Evolutionary conservation across 345 rosid genomes (phyloP), one percentile per base, ranked within the genome.

Genomic region (Murraya koenigii): DNA sequence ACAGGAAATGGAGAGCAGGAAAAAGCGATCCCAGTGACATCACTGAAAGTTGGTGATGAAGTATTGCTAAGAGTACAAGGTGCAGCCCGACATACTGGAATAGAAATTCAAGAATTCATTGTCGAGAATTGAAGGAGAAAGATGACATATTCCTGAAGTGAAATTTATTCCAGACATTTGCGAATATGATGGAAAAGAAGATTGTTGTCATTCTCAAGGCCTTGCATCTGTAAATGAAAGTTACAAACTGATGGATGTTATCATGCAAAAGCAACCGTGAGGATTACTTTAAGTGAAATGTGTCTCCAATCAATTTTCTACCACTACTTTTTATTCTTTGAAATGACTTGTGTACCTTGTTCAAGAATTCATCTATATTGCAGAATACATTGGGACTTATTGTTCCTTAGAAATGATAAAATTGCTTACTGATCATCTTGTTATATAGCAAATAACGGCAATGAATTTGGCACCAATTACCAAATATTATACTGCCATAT

Each of bases 61-160:
- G 78, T 90, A 71, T 61, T 90, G 79, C 79, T 93, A 80, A 85
- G 89, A 75, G 60, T 86, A 38, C 95, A 91, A 63, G 97, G 98
- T 38, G 94, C 88, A 0, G 97, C 94, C 17, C 94, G 95, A 8
- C 98, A 95, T 68, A 95, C 97, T 0, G 97, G 98, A 56, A 89
- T 95, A 36, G 95, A 93, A 82, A 90, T 95, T 75, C 85, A 88
- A 66, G 98, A 93, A 80, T 93, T 95, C 84, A 87, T 95, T 6
- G 90, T 93, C 1, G 97, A 93, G 85, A 88, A 85, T 26, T 95
- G 87, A 95, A 75, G 4, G 63, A 25, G 58, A 59, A 28, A 61
- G 66, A 67, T 33, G 10, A 77, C n/a, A n/a, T 41, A 38, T 54
- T 64, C 11, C 32, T 3, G 14, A 6, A 30, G 25, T 22, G 6